Evolutionary conservation across 78 protist species (phyloP).

Genomic region (Chrysochromulina tobinii): DNA sequence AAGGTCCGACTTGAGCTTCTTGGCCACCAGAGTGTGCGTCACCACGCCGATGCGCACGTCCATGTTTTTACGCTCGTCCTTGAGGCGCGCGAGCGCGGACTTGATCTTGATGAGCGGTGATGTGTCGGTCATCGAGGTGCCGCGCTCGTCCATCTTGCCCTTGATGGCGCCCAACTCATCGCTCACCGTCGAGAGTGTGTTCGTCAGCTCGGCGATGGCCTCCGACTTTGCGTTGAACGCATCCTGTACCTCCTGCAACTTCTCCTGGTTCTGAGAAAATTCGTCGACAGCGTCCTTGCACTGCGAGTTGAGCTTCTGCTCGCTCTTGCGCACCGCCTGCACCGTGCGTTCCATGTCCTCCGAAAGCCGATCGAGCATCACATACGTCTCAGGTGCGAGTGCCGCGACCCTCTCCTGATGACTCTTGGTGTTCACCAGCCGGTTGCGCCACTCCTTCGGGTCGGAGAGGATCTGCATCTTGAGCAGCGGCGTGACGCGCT

Average conservation of each 20-base stretch:
- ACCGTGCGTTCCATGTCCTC: not conserved
- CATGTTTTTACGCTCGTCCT: not conserved
- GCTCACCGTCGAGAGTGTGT: not conserved
- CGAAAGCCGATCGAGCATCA: not conserved
- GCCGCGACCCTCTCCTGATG: not conserved
- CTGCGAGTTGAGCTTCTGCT: not conserved
- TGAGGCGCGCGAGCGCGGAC: not conserved
- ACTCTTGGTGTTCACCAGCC: not conserved
- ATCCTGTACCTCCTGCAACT: not conserved
- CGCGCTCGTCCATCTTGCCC: not conserved
- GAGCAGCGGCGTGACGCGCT: constrained; percentile 30
- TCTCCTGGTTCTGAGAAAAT: not conserved
- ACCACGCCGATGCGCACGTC: constrained; percentile 34
- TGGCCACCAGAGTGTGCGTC: not conserved
- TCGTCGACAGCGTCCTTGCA: not conserved
- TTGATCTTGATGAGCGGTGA: constrained; percentile 8
- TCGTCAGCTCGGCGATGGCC: not conserved
- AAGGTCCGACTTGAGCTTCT: not conserved
- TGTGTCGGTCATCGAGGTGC: constrained; percentile 16
- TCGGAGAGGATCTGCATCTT: constrained; percentile 9
- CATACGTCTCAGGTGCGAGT: not conserved
- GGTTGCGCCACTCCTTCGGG: constrained; percentile 38
- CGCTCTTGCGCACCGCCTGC: not conserved
- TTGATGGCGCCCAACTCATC: not conserved
- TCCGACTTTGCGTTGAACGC: not conserved